Evolutionary conservation across 2,329 filamentous ascomycete species (phyloP).

Genomic region (Penicillium sp.): DNA sequence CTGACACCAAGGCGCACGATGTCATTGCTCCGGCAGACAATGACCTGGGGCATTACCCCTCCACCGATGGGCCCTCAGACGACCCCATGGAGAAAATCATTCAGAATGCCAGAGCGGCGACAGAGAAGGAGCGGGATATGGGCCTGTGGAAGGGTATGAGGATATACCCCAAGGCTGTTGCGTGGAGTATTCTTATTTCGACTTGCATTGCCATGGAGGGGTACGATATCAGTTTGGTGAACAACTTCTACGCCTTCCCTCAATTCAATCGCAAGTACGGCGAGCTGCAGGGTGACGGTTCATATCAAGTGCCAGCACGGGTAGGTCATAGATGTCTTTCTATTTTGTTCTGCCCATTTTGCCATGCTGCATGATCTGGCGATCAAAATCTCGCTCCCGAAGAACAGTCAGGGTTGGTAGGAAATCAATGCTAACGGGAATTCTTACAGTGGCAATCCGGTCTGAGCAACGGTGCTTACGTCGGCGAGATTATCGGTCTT

Average conservation of each 20-base stretch:
- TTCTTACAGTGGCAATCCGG: constrained; percentile 49
- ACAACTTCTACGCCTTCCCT: constrained; percentile 70
- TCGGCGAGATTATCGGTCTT: constrained; percentile 55
- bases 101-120: constrained; percentile 47
- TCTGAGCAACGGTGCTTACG: constrained; percentile 49
- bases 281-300: constrained; percentile 33
- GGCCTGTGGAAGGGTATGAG: constrained; percentile 74
- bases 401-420: neutral
- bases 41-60: constrained; percentile 12
- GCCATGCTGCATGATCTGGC: neutral
- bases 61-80: constrained; percentile 26
- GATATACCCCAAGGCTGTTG: constrained; percentile 84
- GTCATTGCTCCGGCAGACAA: constrained; percentile 30
- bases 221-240: constrained; percentile 80
- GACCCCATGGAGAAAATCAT: constrained; percentile 39
- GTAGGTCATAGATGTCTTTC: constrained; percentile 29
- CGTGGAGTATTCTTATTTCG: constrained; percentile 84
- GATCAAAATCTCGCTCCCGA: neutral
- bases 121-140: constrained; percentile 64
- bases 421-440: constrained; percentile 20
- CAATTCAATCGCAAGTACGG: constrained; percentile 50
- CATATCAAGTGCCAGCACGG: constrained; percentile 45
- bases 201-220: constrained; percentile 92
- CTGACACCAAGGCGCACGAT: constrained; percentile 33
- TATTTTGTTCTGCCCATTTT: neutral